Evolutionary conservation across 1,284 basidiomycete species (phyloP), one percentile per base, ranked within the genome.

Genomic region (Ganoderma boninense): DNA sequence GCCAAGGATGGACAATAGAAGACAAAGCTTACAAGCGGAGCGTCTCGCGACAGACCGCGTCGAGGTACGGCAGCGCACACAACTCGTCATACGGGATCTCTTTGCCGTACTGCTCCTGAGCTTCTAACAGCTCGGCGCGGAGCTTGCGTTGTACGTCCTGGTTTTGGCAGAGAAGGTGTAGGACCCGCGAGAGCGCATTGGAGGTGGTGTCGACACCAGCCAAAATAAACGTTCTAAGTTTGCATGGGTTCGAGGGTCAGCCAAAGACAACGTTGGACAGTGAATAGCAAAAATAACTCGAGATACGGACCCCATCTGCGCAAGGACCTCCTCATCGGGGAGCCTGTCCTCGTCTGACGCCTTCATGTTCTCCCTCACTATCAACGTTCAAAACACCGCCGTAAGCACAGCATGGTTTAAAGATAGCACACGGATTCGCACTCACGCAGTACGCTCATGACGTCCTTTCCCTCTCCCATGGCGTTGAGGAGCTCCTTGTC

Each of bases 41-140:
- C 1, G 78, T 80, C 64, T 81, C 80, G 18, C 78, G 74, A 54
- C 79, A 79, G 16, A 82, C 75, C 1, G 78, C 80, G 60, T 82
- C 80, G 20, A 82, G 74, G 62, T 77, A 81, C 0, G 80, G 78
- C 7, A 82, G 71, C 1, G 70, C 71, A 61, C 77, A 77, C 16
- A 82, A 70, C 4, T 70, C 68, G 67, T 81, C 80, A 56, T 81
- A 79, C 0, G 76, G 63, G 42, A 80, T 69, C 26, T 79, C 74
- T 18, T 3, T 61, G 46, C n/a, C 44, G 40, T 57, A 52, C 26
- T 42, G 38, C 29, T 26, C 70, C 43, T 40, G 42, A 10, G 60
- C 60, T 18, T 42, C 60, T 2, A 14, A 14, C 1, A 62, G 11
- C 26, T 62, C 60, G 40, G 38, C 23, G 16, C 60, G 60, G 13